Percentiles rank a stretch among this genome's conserved stretches.
phyloP scores from a whole-genome alignment of 2,329 filamentous ascomycete species.

The Drechslerella dactyloides region DNA sequence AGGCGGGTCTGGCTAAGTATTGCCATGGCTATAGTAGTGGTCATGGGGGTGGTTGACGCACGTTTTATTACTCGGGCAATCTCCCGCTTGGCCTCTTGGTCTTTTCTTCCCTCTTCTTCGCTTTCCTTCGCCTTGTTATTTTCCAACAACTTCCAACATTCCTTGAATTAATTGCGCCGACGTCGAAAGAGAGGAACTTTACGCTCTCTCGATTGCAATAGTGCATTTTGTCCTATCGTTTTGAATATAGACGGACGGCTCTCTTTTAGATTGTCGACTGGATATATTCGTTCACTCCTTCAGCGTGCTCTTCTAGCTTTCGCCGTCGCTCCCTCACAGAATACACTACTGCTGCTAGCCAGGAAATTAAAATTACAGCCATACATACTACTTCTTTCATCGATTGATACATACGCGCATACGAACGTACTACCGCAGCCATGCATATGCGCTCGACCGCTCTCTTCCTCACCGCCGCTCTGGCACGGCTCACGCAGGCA shows the following conservation, averaged over 20 bases:
- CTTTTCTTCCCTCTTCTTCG: constrained; percentile 15
- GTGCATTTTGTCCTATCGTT: constrained; percentile 2
- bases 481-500: constrained; percentile 47
- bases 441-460: constrained; percentile 37
- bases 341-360: neutral
- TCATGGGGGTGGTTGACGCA: too few species aligned
- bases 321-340: constrained; percentile 25
- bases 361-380: neutral
- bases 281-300: constrained; percentile 47
- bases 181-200: neutral
- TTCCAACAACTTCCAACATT: constrained; percentile 2
- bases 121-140: too few species aligned
- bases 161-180: too few species aligned
- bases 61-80: neutral
- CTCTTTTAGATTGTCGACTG: constrained; percentile 33
- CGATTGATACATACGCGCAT: constrained; percentile 15
- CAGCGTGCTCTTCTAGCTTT: constrained; percentile 6
- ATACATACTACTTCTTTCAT: too few species aligned
- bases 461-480: constrained; percentile 33
- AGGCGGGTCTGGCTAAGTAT: too few species aligned
- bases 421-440: neutral
- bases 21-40: too few species aligned
- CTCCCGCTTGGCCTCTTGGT: too few species aligned
- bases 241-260: constrained; percentile 40
- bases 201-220: neutral